These are phyloP conservation scores for Aspergillus amoenus DNA, from an alignment of 2,329 filamentous ascomycete species.

Conservation along the genomic window DNA sequence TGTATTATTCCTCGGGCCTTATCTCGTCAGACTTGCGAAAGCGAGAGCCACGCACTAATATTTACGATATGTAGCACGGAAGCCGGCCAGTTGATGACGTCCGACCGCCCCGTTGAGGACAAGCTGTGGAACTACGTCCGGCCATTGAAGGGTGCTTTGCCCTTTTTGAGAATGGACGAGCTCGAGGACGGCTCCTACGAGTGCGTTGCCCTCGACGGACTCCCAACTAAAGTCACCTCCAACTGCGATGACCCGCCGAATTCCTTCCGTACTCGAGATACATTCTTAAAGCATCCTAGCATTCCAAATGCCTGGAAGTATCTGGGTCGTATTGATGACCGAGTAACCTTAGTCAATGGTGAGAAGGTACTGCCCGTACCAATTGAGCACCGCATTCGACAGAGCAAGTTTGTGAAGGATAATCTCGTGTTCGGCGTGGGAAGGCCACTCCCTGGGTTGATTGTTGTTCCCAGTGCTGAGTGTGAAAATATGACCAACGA, in stretches of 20 bases:
- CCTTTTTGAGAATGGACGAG: constrained; percentile 44
- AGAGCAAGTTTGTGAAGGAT: constrained; percentile 54
- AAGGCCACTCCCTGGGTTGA: constrained; percentile 52
- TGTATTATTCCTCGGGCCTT: background rate
- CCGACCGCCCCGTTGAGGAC: constrained; percentile 53
- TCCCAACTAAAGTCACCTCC: constrained; percentile 41
- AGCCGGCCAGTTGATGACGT: constrained; percentile 61
- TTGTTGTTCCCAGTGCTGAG: constrained; percentile 53
- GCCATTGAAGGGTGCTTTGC: constrained; percentile 39
- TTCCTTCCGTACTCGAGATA: constrained; percentile 60
- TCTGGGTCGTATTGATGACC: constrained; percentile 44
- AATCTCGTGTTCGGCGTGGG: constrained; percentile 58
- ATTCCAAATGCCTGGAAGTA: constrained; percentile 48
- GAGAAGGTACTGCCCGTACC: constrained; percentile 50
- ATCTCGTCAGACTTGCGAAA: background rate
- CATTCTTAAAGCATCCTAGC: constrained; percentile 47
- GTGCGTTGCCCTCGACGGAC: constrained; percentile 35
- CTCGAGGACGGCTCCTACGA: constrained; percentile 40
- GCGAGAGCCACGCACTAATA: background rate
- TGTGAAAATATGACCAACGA: constrained; percentile 42
- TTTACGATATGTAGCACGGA: constrained; percentile 45
- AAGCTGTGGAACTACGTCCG: constrained; percentile 62
- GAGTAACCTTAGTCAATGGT: constrained; percentile 47
- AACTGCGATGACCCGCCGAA: constrained; percentile 51
- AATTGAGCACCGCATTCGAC: constrained; percentile 54